Evolutionary conservation across 208 protist genomes (phyloP).

Genomic region (Acanthamoeba royreba): DNA sequence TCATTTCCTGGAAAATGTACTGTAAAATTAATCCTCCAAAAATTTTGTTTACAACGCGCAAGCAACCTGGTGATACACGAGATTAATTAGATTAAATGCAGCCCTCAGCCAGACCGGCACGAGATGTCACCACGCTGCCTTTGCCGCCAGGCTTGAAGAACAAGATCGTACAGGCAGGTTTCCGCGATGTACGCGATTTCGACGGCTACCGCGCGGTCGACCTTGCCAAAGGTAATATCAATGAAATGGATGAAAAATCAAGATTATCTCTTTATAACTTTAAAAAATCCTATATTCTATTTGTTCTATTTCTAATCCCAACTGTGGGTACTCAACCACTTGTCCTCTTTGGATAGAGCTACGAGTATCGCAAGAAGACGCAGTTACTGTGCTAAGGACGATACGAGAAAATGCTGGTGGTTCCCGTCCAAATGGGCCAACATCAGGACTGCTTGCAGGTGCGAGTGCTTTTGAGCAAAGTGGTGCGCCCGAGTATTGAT

Average conservation of each 20-base stretch:
- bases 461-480: background rate
- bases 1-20: background rate
- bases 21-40: background rate
- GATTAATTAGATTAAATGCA: too few species aligned
- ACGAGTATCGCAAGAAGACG: slow-evolving; percentile 30
- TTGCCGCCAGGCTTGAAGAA: background rate
- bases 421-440: background rate
- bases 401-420: background rate
- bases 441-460: background rate
- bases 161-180: background rate
- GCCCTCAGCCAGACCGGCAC: background rate
- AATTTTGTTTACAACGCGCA: too few species aligned
- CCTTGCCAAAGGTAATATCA: background rate
- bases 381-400: background rate
- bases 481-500: background rate
- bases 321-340: background rate
- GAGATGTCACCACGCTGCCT: background rate
- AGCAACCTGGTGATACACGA: too few species aligned
- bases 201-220: background rate
- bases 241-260: background rate
- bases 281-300: too few species aligned
- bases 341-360: background rate
- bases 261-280: background rate
- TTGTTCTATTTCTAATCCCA: background rate
- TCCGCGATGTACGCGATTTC: background rate